phyloP scores from a whole-genome alignment of 192 early-diverging fungal species.

The Podila clonocystis region DNA sequence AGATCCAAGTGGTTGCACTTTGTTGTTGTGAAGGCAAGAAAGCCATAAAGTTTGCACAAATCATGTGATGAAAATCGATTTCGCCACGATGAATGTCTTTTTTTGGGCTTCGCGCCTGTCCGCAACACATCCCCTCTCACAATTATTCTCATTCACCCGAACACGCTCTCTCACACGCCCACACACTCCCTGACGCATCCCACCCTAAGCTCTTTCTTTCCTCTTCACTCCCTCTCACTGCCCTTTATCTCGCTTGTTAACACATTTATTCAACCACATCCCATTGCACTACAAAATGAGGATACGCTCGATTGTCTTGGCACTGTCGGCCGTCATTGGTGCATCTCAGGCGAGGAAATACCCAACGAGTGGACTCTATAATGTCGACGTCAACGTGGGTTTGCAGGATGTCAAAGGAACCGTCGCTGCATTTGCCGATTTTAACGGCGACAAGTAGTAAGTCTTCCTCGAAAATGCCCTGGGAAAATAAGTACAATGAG shows the following conservation, averaged over 20 bases:
- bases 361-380: slow-evolving; percentile 64
- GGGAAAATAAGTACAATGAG: neutral
- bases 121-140: no score
- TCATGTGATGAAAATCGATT: no score
- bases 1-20: slow-evolving; percentile 1
- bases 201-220: no score
- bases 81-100: no score
- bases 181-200: no score
- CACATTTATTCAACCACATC: neutral
- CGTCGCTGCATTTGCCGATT: slow-evolving; percentile 88
- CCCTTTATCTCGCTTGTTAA: no score
- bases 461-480: slow-evolving; percentile 1
- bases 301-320: neutral
- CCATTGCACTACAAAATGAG: neutral
- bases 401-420: slow-evolving; percentile 74
- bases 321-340: neutral
- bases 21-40: neutral
- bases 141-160: no score
- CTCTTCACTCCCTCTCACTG: no score
- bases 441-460: slow-evolving; percentile 83
- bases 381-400: slow-evolving; percentile 63
- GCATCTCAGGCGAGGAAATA: slow-evolving; percentile 28
- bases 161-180: no score
- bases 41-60: neutral
- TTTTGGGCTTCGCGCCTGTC: no score